Evolutionary conservation across 495 filamentous ascomycete species (phyloP).

Genomic region (Cercophora scortea): DNA sequence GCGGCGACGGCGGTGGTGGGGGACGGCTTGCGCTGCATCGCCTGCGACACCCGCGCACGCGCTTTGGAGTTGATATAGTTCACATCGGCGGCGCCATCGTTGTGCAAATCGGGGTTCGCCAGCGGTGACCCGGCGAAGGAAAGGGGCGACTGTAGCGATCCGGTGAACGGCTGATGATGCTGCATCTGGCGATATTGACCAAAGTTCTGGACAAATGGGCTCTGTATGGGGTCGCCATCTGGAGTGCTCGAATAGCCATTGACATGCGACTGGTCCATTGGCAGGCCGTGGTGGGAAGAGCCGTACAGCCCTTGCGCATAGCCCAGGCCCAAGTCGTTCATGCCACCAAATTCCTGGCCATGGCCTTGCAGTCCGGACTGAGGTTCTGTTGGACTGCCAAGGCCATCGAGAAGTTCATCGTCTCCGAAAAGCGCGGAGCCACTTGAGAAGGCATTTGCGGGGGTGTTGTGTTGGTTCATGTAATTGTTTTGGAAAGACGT

Average conservation of each 20-base stretch:
- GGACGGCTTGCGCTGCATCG: conserved; percentile 62
- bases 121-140: conserved; percentile 45
- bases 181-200: conserved; percentile 61
- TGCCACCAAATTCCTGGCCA: conserved; percentile 38
- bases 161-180: conserved; percentile 44
- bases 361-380: conserved; percentile 40
- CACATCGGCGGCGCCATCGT: conserved; percentile 35
- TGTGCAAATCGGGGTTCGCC: conserved; percentile 49
- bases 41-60: conserved; percentile 43
- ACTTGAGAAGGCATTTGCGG: conserved; percentile 29
- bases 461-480: conserved; percentile 26
- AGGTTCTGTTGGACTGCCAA: conserved; percentile 40
- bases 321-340: conserved; percentile 41
- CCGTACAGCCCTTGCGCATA: conserved; percentile 40
- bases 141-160: conserved; percentile 41
- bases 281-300: conserved; percentile 33
- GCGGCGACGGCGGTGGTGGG: conserved; percentile 27
- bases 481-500: conserved; percentile 34
- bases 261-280: conserved; percentile 47
- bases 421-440: conserved; percentile 50
- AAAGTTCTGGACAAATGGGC: conserved; percentile 74
- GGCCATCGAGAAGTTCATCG: conserved; percentile 56
- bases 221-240: conserved; percentile 79
- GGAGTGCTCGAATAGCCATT: conserved; percentile 80
- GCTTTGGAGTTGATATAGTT: conserved; percentile 49